Conservation (phyloP, 495 filamentous ascomycete genomes). For the Penicillium egyptiacum region DNA sequence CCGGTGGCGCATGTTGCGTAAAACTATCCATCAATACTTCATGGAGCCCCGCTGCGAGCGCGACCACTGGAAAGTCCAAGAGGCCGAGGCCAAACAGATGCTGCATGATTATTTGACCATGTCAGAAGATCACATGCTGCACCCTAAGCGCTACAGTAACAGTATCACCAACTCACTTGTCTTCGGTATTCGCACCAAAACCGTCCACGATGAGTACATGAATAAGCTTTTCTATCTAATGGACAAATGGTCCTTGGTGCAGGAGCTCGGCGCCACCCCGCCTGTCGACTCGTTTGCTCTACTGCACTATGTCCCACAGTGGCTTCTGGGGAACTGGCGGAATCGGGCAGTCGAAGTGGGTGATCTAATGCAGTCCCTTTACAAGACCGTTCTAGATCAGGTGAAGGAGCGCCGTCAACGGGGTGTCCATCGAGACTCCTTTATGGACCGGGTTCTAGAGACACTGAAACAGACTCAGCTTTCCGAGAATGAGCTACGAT, state of each 20-base stretch:
- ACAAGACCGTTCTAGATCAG: background rate
- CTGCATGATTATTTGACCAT: slow-evolving; percentile 34
- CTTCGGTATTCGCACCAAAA: slow-evolving; percentile 39
- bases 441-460: background rate
- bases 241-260: slow-evolving; percentile 22
- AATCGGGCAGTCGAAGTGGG: no score
- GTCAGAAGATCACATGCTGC: slow-evolving; percentile 43
- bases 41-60: slow-evolving; percentile 33
- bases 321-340: slow-evolving; percentile 37
- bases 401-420: slow-evolving; percentile 1
- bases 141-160: slow-evolving; percentile 48
- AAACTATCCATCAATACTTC: slow-evolving; percentile 36
- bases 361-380: no score
- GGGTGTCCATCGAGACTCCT: background rate
- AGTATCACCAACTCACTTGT: slow-evolving; percentile 37
- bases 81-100: slow-evolving; percentile 29
- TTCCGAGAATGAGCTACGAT: slow-evolving; percentile 13
- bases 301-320: slow-evolving; percentile 38
- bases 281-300: slow-evolving; percentile 49
- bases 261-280: slow-evolving; percentile 45
- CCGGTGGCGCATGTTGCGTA: slow-evolving; percentile 23
- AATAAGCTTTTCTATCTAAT: background rate
- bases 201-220: background rate
- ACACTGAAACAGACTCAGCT: slow-evolving; percentile 29
- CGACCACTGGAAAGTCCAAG: slow-evolving; percentile 16